Evolutionary conservation across 164 flowering plant species (phyloP).

Genomic region (Houttuynia cordata): DNA sequence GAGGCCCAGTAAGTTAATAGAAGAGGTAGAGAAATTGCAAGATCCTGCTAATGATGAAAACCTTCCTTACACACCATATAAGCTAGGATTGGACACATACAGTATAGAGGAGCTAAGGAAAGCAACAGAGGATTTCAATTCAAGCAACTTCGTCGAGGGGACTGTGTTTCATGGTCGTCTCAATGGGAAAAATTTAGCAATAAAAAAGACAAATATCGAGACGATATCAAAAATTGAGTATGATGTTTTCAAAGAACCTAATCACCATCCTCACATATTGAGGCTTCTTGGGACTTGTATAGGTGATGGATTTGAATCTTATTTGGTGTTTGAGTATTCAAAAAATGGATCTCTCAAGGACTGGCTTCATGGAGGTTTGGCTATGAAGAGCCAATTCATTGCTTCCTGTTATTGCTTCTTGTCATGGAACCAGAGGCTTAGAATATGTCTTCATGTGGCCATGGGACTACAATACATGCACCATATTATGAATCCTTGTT

Average conservation of each 20-base stretch:
- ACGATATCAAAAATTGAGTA: slow-evolving; percentile 40
- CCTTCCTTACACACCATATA: slow-evolving; percentile 27
- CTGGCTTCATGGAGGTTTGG: slow-evolving; percentile 90
- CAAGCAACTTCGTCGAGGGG: slow-evolving; percentile 55
- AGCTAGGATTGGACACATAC: slow-evolving; percentile 36
- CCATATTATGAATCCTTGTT: slow-evolving; percentile 50
- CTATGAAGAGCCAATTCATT: slow-evolving; percentile 80
- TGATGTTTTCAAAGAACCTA: slow-evolving; percentile 31
- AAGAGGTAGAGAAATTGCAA: slow-evolving; percentile 53
- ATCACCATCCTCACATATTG: slow-evolving; percentile 50
- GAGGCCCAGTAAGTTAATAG: slow-evolving; percentile 52
- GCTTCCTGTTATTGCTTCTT: slow-evolving; percentile 74
- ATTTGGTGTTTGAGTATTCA: slow-evolving; percentile 64
- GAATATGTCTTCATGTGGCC: slow-evolving; percentile 71
- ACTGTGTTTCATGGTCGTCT: slow-evolving; percentile 60
- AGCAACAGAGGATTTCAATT: slow-evolving; percentile 68
- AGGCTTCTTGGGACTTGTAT: slow-evolving; percentile 54
- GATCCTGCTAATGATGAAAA: slow-evolving; percentile 26
- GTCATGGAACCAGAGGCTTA: slow-evolving; percentile 73
- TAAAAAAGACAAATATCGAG: slow-evolving; percentile 31
- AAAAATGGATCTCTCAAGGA: slow-evolving; percentile 81
- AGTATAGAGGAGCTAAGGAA: slow-evolving; percentile 44
- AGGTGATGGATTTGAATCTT: slow-evolving; percentile 27
- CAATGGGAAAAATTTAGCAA: slow-evolving; percentile 64
- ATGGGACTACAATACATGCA: slow-evolving; percentile 71